phyloP scores from a whole-genome alignment of 1,284 basidiomycete species.

The Schizophyllum commune region DNA sequence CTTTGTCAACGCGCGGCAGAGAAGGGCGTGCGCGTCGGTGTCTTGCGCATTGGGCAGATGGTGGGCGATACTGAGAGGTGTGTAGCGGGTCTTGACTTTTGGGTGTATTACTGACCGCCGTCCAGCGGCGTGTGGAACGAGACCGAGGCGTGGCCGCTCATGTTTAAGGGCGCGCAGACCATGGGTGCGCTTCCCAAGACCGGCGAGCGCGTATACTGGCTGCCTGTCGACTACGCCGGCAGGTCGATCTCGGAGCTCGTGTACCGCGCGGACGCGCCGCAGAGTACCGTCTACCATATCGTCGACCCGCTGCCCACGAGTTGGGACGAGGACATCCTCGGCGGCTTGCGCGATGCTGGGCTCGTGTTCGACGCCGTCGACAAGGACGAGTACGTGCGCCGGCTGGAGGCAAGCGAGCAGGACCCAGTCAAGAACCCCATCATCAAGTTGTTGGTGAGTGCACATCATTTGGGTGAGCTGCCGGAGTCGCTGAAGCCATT shows the following conservation, averaged over 20 bases:
- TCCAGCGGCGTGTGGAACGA: conserved; percentile 51
- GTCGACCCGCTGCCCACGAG: conserved; percentile 31
- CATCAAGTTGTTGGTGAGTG: conserved; percentile 35
- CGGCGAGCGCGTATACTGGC: conserved; percentile 43
- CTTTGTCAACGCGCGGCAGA: conserved; percentile 35
- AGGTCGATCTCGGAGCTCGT: conserved; percentile 43
- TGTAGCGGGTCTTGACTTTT: conserved; percentile 4
- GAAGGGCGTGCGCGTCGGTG: conserved; percentile 25
- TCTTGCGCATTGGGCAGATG: conserved; percentile 44
- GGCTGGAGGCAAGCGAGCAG: conserved; percentile 30
- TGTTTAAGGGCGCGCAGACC: conserved; percentile 29
- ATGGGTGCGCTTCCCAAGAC: conserved; percentile 37
- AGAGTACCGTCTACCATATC: conserved; percentile 37
- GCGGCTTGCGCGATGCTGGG: conserved; percentile 30
- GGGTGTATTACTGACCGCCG: not conserved
- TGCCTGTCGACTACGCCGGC: conserved; percentile 52
- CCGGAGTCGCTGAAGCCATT: not conserved
- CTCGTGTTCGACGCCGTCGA: conserved; percentile 38
- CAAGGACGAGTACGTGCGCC: conserved; percentile 38
- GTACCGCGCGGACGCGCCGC: conserved; percentile 7
- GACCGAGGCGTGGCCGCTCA: conserved; percentile 32
- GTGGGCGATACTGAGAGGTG: conserved; percentile 37
- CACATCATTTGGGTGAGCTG: not conserved
- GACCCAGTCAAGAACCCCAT: conserved; percentile 41
- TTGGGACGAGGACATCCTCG: conserved; percentile 36